phyloP scores from a whole-genome alignment of 169 alveolate genomes.

The Miamiensis avidus region DNA sequence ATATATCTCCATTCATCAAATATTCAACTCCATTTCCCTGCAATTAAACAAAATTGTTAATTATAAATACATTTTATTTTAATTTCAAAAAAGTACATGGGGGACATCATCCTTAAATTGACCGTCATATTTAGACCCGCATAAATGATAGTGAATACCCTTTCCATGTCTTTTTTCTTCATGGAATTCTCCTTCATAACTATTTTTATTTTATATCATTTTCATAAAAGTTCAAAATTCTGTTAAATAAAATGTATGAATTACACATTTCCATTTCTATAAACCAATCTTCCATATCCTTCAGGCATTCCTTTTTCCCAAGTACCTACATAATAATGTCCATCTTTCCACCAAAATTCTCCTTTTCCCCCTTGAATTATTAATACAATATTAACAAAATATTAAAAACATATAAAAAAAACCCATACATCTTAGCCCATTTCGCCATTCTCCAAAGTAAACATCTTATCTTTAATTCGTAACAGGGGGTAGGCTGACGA shows the following conservation, averaged over 20 bases:
- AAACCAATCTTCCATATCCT: slow-evolving; percentile 25
- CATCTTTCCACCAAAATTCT: slow-evolving; percentile 14
- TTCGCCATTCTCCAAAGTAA: slow-evolving; percentile 18
- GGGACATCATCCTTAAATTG: slow-evolving; percentile 42
- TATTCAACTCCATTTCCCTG: slow-evolving; percentile 51
- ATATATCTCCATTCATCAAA: slow-evolving; percentile 67
- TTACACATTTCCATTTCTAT: slow-evolving; percentile 29
- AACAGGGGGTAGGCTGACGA: slow-evolving; percentile 4
- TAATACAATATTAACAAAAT: too few species aligned
- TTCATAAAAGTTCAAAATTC: neutral
- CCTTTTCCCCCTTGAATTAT: slow-evolving; percentile 17
- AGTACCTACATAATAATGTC: slow-evolving; percentile 22
- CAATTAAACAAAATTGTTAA: neutral
- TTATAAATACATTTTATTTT: neutral
- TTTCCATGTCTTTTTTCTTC: slow-evolving; percentile 55
- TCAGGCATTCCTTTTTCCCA: slow-evolving; percentile 22
- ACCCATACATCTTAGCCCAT: slow-evolving; percentile 27
- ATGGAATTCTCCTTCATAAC: slow-evolving; percentile 56
- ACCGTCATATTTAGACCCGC: slow-evolving; percentile 45
- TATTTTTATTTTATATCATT: neutral
- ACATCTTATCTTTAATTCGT: slow-evolving; percentile 4
- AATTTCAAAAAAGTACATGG: slow-evolving; percentile 10
- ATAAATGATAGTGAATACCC: slow-evolving; percentile 50
- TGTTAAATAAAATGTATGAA: neutral
- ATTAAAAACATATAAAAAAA: too few species aligned